These are phyloP conservation scores for Acanthamoeba triangularis DNA, from an alignment of 208 protist species.

Conservation along the genomic window DNA sequence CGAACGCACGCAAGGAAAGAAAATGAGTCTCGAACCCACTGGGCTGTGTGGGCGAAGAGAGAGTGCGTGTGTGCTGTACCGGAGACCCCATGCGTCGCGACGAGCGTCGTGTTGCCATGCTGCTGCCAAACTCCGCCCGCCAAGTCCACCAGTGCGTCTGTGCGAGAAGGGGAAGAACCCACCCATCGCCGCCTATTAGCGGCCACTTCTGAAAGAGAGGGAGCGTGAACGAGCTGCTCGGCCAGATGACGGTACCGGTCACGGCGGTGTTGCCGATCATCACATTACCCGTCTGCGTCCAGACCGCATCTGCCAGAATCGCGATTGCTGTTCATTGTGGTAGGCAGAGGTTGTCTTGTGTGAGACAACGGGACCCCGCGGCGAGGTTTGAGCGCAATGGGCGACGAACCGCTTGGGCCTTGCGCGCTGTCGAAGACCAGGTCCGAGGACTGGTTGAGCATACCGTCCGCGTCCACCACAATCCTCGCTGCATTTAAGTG, in stretches of 20 bases:
- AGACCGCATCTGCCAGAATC: not conserved
- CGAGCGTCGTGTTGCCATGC: not conserved
- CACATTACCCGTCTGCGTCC: not conserved
- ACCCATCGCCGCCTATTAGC: too few relatives aligned
- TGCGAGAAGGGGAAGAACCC: not conserved
- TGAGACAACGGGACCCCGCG: not conserved
- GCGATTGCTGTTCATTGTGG: not conserved
- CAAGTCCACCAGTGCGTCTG: slow-evolving; percentile 22
- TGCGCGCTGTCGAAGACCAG: not conserved
- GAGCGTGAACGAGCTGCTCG: too few relatives aligned
- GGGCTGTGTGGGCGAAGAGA: not conserved
- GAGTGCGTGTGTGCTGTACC: not conserved
- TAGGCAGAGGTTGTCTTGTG: not conserved
- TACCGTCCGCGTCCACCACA: not conserved
- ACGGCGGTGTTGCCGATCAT: not conserved
- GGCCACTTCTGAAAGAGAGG: too few relatives aligned
- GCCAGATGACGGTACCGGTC: not conserved
- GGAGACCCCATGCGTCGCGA: not conserved
- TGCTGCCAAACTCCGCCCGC: not conserved
- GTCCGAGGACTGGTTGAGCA: not conserved
- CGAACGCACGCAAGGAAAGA: too few relatives aligned
- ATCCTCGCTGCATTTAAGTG: not conserved
- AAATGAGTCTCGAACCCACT: not conserved
- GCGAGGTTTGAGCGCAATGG: not conserved
- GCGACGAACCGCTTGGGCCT: not conserved